Evolutionary conservation across 2,329 filamentous ascomycete species (phyloP), one percentile per base, ranked within the genome.

Genomic region (Tricladium varicosporioides): DNA sequence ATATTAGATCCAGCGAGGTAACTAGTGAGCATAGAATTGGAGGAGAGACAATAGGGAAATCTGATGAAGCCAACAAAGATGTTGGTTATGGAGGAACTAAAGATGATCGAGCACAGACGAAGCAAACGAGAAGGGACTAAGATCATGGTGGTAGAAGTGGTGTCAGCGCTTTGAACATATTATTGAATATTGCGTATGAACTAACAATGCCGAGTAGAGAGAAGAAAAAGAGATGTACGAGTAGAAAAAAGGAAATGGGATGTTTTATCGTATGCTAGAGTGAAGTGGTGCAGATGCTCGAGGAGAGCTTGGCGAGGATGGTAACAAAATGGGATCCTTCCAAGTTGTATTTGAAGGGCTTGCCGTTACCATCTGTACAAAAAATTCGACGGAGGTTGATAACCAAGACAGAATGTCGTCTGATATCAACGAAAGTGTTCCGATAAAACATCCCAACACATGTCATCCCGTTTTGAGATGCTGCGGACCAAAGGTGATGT

Each of bases 21-120:
- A 81, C 84, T 42, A 78, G 77, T 36, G 80, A 84, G 65, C 69
- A 79, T 27, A 82, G 81, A 2, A 75, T 80, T 68, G 82, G 81
- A 33, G 80, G 79, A 5, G 73, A 77, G 70, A 84, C 81, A 40
- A 72, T 70, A 32, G 73, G 71, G 22, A 68, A 72, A 58, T 44
- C 72, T 65, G 58, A 70, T 59, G 57, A 72, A 63, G 65, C 72
- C 56, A 63, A 73, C 66, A 67, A 76, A 73, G 70, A 74, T n/a
- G 32, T 16, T 72, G 63, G 69, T 67, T 60, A 65, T 48, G 70
- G 69, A 71, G 67, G 53, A 27, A 42, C 45, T 50, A 56, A 48
- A 70, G 70, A 53, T 70, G 71, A 56, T 65, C 70, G 53, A 58
- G 72, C 70, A 47, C 71, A 70, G 53, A 66, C 70, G 51, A 74